These are phyloP conservation scores for Aschersonia sp. DNA, from an alignment of 2,329 filamentous ascomycete genomes.

Conservation along the genomic window DNA sequence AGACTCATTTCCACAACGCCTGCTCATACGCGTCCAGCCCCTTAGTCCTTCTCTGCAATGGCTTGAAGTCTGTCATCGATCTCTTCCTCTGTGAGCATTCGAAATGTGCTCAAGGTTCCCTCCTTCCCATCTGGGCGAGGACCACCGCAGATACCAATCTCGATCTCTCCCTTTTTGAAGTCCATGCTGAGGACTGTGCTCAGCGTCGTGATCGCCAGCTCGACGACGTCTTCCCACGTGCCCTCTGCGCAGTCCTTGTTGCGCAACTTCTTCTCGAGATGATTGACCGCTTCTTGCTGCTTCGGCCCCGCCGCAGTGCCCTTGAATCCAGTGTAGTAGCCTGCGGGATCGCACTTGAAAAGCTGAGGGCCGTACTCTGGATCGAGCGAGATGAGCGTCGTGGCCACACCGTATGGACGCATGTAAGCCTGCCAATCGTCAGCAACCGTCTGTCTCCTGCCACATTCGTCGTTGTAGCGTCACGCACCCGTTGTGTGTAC, in stretches of 20 bases:
- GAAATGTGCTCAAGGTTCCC: conserved; percentile 66
- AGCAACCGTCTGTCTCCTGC: not conserved
- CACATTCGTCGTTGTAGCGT: not conserved
- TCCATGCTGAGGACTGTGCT: conserved; percentile 97
- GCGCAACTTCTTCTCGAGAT: conserved; percentile 98
- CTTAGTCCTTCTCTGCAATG: conserved; percentile 95
- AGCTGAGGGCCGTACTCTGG: conserved; percentile 85
- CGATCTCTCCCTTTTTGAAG: conserved; percentile 98
- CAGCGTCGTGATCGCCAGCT: conserved; percentile 87
- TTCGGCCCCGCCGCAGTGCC: conserved; percentile 94
- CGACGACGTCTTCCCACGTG: conserved; percentile 93
- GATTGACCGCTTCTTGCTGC: conserved; percentile 96
- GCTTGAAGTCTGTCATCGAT: conserved; percentile 97
- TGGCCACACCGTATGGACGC: conserved; percentile 91
- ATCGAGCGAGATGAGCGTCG: conserved; percentile 88
- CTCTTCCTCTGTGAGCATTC: conserved; percentile 88
- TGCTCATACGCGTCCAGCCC: not conserved
- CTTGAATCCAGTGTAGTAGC: conserved; percentile 98
- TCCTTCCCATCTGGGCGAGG: conserved; percentile 71
- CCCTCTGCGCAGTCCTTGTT: conserved; percentile 94
- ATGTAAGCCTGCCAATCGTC: conserved; percentile 59
- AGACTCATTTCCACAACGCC: not conserved
- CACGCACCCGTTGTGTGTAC: conserved; percentile 80
- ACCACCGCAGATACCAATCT: conserved; percentile 92
- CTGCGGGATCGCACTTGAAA: conserved; percentile 96